These are phyloP conservation scores for Castanea sativa DNA, from an alignment of 306 rosid genomes.

Conservation along the genomic window DNA sequence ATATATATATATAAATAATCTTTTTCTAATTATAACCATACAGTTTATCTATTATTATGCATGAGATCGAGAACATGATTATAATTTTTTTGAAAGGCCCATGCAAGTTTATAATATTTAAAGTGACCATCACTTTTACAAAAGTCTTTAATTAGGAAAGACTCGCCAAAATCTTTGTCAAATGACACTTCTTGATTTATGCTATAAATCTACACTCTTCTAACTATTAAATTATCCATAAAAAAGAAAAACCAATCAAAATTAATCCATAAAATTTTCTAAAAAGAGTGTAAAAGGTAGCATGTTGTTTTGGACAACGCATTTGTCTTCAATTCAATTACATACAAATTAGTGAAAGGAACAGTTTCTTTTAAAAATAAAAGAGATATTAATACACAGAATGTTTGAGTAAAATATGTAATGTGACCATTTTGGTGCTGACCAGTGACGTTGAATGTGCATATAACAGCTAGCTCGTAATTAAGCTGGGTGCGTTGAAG, in stretches of 20 bases:
- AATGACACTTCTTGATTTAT: too few species aligned
- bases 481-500: too few species aligned
- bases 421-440: too few species aligned
- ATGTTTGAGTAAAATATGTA: too few species aligned
- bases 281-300: not conserved
- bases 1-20: too few species aligned
- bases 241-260: not conserved
- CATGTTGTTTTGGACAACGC: not conserved
- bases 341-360: not conserved
- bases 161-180: too few species aligned
- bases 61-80: not conserved
- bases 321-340: not conserved
- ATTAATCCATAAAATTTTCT: not conserved
- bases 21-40: not conserved
- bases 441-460: too few species aligned
- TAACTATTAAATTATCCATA: too few species aligned
- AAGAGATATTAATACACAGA: too few species aligned
- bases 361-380: not conserved
- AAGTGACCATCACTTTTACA: not conserved
- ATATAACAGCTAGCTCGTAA: too few species aligned
- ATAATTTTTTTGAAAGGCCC: not conserved
- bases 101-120: not conserved
- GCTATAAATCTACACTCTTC: too few species aligned
- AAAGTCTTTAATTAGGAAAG: not conserved
- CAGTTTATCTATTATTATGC: not conserved